Base-by-base conservation (phyloP, 805 yeast species). In the Myxozyma kluyveri region DNA sequence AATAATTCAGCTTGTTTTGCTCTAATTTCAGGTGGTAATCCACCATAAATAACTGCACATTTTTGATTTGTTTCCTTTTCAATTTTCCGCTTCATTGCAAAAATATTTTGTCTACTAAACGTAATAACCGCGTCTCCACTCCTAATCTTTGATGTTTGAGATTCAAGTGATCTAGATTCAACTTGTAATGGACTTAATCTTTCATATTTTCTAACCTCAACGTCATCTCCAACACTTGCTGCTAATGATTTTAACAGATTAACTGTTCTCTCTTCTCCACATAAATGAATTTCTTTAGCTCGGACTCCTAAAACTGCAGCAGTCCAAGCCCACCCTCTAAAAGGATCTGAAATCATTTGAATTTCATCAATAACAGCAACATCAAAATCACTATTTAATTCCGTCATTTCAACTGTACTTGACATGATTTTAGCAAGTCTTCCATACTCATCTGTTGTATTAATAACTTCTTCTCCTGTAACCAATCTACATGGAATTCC, bases 301-400 rank as follows among this genome's bases (percentile, higher is more conserved):
- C 79, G 78, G 0, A 83, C 93, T 3, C 98, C 98, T 31, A 93
- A 71, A 1, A 93, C 71, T 0, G 96, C 97, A 60, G 82, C 81
- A 0, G 97, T 85, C 98, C 99, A 93, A 0, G 96, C 95, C 72
- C 86, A 82, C 0, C 99, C 99, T 57, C 99, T 71, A 17, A 71
- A 71, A 5, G 72, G 72, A 64, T 90, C 96, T 1, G 80, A 81
- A 61, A 93, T 81, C 98, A 93, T 89, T 67, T 93, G 99, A 59
- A 93, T 91, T 67, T 93, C 99, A 72, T 93, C 99, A 24, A 93
- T 78, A 19, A 93, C 90, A 47, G 93, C 90, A 21, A 89, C 84
- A 60, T 93, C 99, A 75, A 84, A 81, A 33, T 77, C 75, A 36
- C 75, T 78, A 42, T 72, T 72, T 38, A 81, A 59, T n/a, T 90